Base-by-base conservation (phyloP, 805 yeast genomes). In the Nadsonia fulvescens region DNA sequence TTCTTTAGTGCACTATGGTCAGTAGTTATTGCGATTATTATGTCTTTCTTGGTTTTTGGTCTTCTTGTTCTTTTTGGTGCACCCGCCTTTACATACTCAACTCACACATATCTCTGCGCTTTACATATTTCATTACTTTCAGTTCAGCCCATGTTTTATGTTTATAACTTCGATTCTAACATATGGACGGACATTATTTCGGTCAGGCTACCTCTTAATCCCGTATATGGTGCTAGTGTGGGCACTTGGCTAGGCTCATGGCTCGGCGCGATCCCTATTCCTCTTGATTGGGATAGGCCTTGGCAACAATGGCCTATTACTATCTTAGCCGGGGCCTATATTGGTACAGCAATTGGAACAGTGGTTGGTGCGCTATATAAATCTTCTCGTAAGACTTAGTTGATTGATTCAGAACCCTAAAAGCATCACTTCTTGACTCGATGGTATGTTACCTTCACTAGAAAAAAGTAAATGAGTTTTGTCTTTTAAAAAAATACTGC, bases 281-380 rank as follows among this genome's bases (percentile, higher is more conserved):
- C 96, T 0, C 58, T 89, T 32, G 98, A 86, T 49, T 86, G 98
- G 98, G 98, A 86, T 46, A 62, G 96, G 40, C 78, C 75, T 14
- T 86, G 98, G 98, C 98, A 86, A 49, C 63, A 59, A 28, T 86
- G 94, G 91, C 98, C 98, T 5, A 66, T 81, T 28, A 86, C 96
- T 1, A 59, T 86, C 22, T 55, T 86, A 8, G 58, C 65, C 6
- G 95, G 96, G 2, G 70, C 70, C 0, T 79, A 78, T 40, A 16
- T 57, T 1, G 95, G 94, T n/a, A 64, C 71, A 3, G 56, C 68
- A 15, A 37, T 63, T 3, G 94, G 92, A 3, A 58, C 67, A 21
- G 26, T 58, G 1, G 31, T 57, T 3, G 65, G 53, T 6, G 31
- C 35, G 12, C 16, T 22, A 18, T 22, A n/a, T 27, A 14, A 18